Base-by-base conservation (phyloP, 768 basidiomycete genomes). In the Sporobolomyces phaffii region DNA sequence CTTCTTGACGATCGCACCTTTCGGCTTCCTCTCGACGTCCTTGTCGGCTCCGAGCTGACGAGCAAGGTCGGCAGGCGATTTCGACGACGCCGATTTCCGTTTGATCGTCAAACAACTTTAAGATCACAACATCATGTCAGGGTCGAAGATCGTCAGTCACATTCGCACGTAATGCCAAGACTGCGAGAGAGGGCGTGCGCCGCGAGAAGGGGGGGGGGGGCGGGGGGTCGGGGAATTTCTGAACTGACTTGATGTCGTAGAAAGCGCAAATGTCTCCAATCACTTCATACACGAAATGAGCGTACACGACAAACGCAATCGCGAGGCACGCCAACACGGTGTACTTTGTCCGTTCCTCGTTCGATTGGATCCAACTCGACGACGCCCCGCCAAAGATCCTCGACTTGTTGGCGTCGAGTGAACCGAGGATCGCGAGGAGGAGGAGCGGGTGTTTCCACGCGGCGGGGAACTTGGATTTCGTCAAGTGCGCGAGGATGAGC, bases 171-270 rank as follows among this genome's bases (percentile, higher is more conserved):
- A 1, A 31, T 2, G 38, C 0, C 33, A 22, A 9, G 26, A 10
- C 10, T 15, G 31, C n/a, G 29, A 26, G 20, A 26, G 22, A 47
- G 7, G 31, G 26, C n/a, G n/a, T n/a, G n/a, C n/a, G n/a, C n/a
- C n/a, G n/a, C n/a, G n/a, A n/a, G n/a, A n/a, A n/a, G n/a, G n/a
- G n/a, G n/a, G n/a, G n/a, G n/a, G n/a, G n/a, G n/a, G n/a, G n/a
- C n/a, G n/a, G n/a, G n/a, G n/a, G n/a, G n/a, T n/a, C n/a, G n/a
- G n/a, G n/a, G n/a, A n/a, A n/a, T n/a, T n/a, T n/a, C n/a, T n/a
- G n/a, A n/a, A n/a, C 91, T 80, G 91, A 97, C 2, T 91, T 94
- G 73, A 96, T 91, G 17, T 94, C 94, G 68, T 94, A 83, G 78
- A 87, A 87, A 65, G 91, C 84, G 62, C 91, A 94, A 78, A 97